Conservation (phyloP, 2,329 filamentous ascomycete genomes). For the Microthyrium microscopicum region DNA sequence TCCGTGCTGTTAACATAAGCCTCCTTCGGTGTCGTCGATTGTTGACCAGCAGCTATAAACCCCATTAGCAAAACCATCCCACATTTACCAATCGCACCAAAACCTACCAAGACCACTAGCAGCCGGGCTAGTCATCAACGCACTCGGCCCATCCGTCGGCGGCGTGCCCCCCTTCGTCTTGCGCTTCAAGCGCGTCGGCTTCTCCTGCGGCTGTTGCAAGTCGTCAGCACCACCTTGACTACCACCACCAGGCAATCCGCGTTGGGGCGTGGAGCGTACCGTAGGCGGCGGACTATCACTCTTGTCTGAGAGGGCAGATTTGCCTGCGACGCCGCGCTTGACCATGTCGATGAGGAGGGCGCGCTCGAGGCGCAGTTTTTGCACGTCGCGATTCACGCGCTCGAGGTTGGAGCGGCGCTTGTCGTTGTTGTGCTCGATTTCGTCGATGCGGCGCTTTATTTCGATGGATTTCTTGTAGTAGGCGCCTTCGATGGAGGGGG, state of each 20-base stretch:
- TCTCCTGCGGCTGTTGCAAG: conserved; percentile 51
- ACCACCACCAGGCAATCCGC: not conserved
- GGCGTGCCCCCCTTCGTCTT: too few species aligned
- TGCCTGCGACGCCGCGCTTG: conserved; percentile 29
- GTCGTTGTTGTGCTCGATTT: conserved; percentile 86
- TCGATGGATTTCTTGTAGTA: conserved; percentile 96
- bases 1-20: too few species aligned
- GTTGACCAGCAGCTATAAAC: too few species aligned
- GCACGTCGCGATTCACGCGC: conserved; percentile 67
- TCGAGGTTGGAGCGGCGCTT: conserved; percentile 61
- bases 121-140: too few species aligned
- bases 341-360: conserved; percentile 39
- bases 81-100: too few species aligned
- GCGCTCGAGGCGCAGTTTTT: conserved; percentile 80
- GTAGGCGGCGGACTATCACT: conserved; percentile 67
- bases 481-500: conserved; percentile 85
- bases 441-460: conserved; percentile 75
- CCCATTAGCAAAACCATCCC: too few species aligned
- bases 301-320: conserved; percentile 49
- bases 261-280: conserved; percentile 28
- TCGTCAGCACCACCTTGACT: conserved; percentile 4
- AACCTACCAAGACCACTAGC: too few species aligned
- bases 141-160: too few species aligned
- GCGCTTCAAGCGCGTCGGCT: conserved; percentile 58
- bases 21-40: too few species aligned